Evolutionary conservation across 495 filamentous ascomycete genomes (phyloP), one percentile per base, ranked within the genome.

Genomic region (Annulohypoxylon moriforme): DNA sequence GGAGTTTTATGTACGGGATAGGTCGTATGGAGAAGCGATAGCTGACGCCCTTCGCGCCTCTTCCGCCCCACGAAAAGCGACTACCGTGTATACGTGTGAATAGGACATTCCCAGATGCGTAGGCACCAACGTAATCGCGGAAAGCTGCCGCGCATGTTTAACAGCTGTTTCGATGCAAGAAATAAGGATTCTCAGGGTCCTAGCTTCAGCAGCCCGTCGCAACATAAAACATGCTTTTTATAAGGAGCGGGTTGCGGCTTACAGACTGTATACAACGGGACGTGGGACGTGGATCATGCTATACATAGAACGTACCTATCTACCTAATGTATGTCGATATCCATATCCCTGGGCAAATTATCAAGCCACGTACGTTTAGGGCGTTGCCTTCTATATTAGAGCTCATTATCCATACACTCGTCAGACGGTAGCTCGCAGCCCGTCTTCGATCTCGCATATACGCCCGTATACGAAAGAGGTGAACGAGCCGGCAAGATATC

Each of bases 141-240:
- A 29, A 44, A 18, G 20, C n/a, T 24, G 36, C 52, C 52, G 62
- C 25, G 44, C 47, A 25, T 38, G 55, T 53, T 52, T 2, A 34
- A 31, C 20, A 33, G 55, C 33, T 33, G 27, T 34, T 14, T 14
- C 63, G 14, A 40, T 18, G 18, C 20, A 20, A 20, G 44, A 67
- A 60, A 50, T 50, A 33, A 67, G 55, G 64, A 52, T 58, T 38
- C 62, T 65, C 62, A 25, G 34, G 16, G 25, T 16, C 16, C 16
- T 14, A 24, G 24, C 24, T 25, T 52, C 3, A 13, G 22, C n/a
- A 44, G 20, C 0, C 5, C n/a, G 9, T 44, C 40, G 40, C 40
- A 18, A 44, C 40, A 44, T 44, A 6, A 18, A 20, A 44, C 40
- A 44, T 13, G 38, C n/a, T 44, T 16, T 6, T 44, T 44, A 44